phyloP scores from a whole-genome alignment of 805 yeast species.

The Candida sphagnicola region DNA sequence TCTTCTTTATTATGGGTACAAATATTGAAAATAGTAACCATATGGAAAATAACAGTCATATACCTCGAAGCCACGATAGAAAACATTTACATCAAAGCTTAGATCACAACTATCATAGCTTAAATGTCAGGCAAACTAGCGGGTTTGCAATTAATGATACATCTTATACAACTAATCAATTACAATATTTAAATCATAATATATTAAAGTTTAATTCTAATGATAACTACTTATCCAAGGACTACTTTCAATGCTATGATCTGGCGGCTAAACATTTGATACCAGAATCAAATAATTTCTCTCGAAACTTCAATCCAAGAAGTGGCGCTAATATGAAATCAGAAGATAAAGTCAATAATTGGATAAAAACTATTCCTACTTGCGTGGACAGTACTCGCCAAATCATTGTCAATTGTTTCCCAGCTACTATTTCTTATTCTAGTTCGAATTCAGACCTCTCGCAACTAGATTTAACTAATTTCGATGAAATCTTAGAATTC shows the following conservation, averaged over 20 bases:
- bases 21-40: not conserved
- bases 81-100: not conserved
- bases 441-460: slow-evolving; percentile 10
- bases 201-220: not conserved
- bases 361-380: slow-evolving; percentile 61
- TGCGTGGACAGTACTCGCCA: slow-evolving; percentile 20
- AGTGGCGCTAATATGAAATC: slow-evolving; percentile 59
- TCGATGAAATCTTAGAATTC: slow-evolving; percentile 43
- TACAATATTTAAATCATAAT: not conserved
- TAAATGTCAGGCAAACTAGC: not conserved
- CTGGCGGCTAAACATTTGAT: too few species aligned
- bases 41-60: not conserved
- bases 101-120: not conserved
- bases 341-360: slow-evolving; percentile 58
- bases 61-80: not conserved
- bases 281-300: too few species aligned
- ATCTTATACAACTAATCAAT: not conserved
- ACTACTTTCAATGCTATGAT: not conserved
- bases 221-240: not conserved
- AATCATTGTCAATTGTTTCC: slow-evolving; percentile 41
- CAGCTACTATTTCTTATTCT: slow-evolving; percentile 39
- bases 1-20: not conserved
- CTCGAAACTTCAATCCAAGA: slow-evolving; percentile 54
- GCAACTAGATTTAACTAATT: slow-evolving; percentile 12
- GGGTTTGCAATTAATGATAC: not conserved